phyloP scores from a whole-genome alignment of 2,329 filamentous ascomycete species.

The Pyricularia sp. region DNA sequence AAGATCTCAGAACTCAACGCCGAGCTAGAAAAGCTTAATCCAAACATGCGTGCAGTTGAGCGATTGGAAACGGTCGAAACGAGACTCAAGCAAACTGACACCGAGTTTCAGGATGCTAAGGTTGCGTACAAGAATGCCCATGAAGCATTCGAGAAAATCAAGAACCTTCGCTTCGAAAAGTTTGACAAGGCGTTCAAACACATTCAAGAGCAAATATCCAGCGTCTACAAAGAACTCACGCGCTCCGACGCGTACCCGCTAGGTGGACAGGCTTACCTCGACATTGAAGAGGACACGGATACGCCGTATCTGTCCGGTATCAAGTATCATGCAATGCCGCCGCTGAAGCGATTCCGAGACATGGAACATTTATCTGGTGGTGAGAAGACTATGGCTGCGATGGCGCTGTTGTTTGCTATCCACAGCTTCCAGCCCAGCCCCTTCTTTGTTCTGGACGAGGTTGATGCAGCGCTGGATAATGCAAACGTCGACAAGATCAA shows the following conservation, averaged over 20 bases:
- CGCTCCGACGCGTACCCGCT: slow-evolving; percentile 81
- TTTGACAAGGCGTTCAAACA: slow-evolving; percentile 94
- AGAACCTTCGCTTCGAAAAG: slow-evolving; percentile 70
- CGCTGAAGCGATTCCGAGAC: slow-evolving; percentile 93
- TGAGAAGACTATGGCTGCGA: slow-evolving; percentile 96
- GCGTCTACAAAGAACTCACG: slow-evolving; percentile 91
- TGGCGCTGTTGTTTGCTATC: slow-evolving; percentile 92
- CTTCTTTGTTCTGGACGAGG: slow-evolving; percentile 96
- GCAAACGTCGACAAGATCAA: slow-evolving; percentile 94
- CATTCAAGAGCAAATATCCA: slow-evolving; percentile 86
- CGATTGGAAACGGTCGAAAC: slow-evolving; percentile 76
- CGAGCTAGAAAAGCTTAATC: slow-evolving; percentile 87
- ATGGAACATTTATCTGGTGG: slow-evolving; percentile 98
- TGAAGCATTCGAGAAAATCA: slow-evolving; percentile 58
- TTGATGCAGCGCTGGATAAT: slow-evolving; percentile 95
- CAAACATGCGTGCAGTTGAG: slow-evolving; percentile 92
- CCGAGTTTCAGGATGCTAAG: slow-evolving; percentile 79
- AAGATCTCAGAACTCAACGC: slow-evolving; percentile 60
- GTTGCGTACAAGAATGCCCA: slow-evolving; percentile 43
- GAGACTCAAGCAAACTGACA: slow-evolving; percentile 70
- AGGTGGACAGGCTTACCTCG: slow-evolving; percentile 79
- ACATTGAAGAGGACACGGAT: slow-evolving; percentile 87
- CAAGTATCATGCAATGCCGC: slow-evolving; percentile 98
- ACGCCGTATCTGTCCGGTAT: slow-evolving; percentile 92
- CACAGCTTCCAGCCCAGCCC: slow-evolving; percentile 92